Conservation (phyloP, 2,329 filamentous ascomycete species). For the Elsinoe ampelina region DNA sequence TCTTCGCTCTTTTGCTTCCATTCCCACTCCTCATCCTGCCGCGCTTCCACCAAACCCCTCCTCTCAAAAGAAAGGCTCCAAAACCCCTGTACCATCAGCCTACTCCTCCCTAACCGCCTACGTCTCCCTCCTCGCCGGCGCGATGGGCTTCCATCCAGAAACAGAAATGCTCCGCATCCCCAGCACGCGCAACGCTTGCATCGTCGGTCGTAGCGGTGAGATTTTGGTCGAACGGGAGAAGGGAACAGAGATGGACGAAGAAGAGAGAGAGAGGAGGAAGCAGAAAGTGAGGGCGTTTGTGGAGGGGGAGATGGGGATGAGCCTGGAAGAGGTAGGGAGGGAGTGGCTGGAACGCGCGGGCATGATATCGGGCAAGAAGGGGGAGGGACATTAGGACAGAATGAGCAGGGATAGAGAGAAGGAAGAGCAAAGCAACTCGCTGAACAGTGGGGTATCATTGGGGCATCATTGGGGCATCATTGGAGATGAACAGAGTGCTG, state of each 20-base stretch:
- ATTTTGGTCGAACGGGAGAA: too few species aligned
- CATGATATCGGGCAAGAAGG: conserved; percentile 16
- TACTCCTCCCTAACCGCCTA: conserved; percentile 80
- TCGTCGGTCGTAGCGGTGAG: conserved; percentile 54
- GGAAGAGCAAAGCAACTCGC: too few species aligned
- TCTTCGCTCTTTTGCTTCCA: too few species aligned
- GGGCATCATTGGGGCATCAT: too few species aligned
- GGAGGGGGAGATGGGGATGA: conserved; percentile 14
- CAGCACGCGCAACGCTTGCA: conserved; percentile 75
- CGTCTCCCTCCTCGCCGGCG: conserved; percentile 57
- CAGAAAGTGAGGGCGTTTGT: conserved; percentile 13
- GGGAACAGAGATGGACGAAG: background rate
- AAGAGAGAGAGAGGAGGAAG: background rate
- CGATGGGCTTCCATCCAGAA: conserved; percentile 68
- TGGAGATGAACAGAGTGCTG: too few species aligned
- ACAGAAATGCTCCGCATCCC: conserved; percentile 84
- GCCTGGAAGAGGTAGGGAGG: conserved; percentile 13
- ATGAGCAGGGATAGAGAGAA: too few species aligned
- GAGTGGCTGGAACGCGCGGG: conserved; percentile 17
- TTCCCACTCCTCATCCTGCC: too few species aligned
- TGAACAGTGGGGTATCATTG: too few species aligned
- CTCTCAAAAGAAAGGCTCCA: background rate
- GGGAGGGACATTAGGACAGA: conserved; percentile 15
- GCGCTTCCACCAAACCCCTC: background rate
- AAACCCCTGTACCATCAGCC: conserved; percentile 47